Evolutionary conservation across 2,329 filamentous ascomycete species (phyloP), one percentile per base, ranked within the genome.

Genomic region (Curvularia verruculosa): DNA sequence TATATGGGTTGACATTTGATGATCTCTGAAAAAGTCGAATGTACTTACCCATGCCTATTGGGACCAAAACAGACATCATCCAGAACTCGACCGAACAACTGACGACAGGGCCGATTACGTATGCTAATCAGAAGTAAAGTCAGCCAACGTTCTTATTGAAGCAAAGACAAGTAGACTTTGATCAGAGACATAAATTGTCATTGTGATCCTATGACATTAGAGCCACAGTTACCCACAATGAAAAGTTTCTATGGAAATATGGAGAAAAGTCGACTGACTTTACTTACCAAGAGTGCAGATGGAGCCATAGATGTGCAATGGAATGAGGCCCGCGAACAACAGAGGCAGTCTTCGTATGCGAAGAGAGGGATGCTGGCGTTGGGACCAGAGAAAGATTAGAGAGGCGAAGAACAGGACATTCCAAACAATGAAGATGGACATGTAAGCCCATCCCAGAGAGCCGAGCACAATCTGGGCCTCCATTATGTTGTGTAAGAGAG

Each of bases 21-120:
- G 12, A 15, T n/a, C n/a, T n/a, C n/a, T n/a, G n/a, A n/a, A n/a
- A n/a, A n/a, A n/a, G 28, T n/a, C 4, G 23, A 19, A 3, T 12
- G 19, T 34, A 15, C 49, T 19, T 51, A 51, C 49, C 49, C 31
- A 71, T 68, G 12, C 71, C 71, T 31, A 70, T 57, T 21, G 70
- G 71, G 1, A 74, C 63, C 45, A 65, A 69, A 5, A 74, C 67
- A 41, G 64, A 72, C 71, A 74, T 74, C 34, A 72, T 50, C 71
- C 71, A 75, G 49, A 70, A 75, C 41, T 73, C 69, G 0, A 66
- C 56, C 0, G 59, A 56, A 36, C 71, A 75, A n/a, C 63, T 54
- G 19, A 70, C 59, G n/a, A 64, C 48, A 4, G 70, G 54, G 10
- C 60, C 64, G 15, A 73, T 50, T 12, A 64, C 63, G 59, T 74